phyloP scores from a whole-genome alignment of 2,329 filamentous ascomycete species.

The Aspergillus uvarum region DNA sequence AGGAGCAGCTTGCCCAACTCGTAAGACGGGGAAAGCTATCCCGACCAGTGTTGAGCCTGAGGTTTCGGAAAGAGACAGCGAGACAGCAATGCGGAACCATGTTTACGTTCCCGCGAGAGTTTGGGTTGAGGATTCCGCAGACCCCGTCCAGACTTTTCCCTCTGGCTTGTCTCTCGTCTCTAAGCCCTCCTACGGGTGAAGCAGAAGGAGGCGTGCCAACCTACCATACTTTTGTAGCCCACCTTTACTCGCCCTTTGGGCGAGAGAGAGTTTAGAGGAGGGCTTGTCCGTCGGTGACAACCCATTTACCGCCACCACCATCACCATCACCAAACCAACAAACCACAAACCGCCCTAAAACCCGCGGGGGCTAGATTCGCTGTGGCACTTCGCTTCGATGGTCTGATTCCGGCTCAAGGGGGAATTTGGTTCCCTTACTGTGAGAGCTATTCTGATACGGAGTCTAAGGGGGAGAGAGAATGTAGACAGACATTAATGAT shows the following conservation, averaged over 20 bases:
- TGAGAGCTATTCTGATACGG: not conserved
- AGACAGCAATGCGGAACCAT: conserved; percentile 1
- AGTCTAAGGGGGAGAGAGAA: not conserved
- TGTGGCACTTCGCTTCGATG: conserved; percentile 1
- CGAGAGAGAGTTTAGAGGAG: not conserved
- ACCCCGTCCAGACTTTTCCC: conserved; percentile 9
- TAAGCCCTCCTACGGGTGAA: not conserved
- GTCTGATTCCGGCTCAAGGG: not conserved
- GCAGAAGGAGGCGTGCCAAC: not conserved
- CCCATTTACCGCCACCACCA: not conserved
- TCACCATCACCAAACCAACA: not conserved
- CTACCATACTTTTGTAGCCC: not conserved
- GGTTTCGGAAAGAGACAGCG: not conserved
- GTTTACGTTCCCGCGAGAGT: conserved; percentile 6
- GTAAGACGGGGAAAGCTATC: conserved; percentile 1
- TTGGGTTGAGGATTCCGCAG: conserved; percentile 17
- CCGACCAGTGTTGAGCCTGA: conserved; percentile 2
- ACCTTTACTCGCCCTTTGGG: not conserved
- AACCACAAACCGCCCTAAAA: not conserved
- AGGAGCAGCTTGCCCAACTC: not conserved
- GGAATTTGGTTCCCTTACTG: not conserved
- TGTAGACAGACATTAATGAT: not conserved
- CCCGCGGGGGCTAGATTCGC: conserved; percentile 3
- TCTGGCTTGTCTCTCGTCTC: not conserved
- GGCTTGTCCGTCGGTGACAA: not conserved